Evolutionary conservation across 306 rosid species (phyloP), one percentile per base, ranked within the genome.

Genomic region (Lathyrus oleraceus): DNA sequence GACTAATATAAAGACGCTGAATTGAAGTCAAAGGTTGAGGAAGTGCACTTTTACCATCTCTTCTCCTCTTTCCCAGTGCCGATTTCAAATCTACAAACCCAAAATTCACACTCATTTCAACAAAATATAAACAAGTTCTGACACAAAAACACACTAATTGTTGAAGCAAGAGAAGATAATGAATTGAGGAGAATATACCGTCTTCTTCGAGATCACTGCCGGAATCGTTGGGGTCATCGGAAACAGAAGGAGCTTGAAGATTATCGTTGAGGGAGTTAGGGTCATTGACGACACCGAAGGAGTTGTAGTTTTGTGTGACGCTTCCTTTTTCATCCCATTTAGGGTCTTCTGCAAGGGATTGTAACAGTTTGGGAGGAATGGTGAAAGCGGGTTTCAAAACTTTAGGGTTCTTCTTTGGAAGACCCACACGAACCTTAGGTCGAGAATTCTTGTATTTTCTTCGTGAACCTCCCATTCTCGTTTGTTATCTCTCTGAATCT

Each of bases 151-250:
- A 35, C 2, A 35, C 39, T 7, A 35, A 30, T 0, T 4, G 0
- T 30, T 30, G 7, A 30, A 30, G 7, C 28, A 25, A 25, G 28
- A 25, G 28, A 25, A 25, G 28, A 25, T 25, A 25, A 3, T 19
- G 51, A 44, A 5, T 47, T 6, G 8, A 52, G 2, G 8, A 10
- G 10, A 32, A 20, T 2, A 17, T 6, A 94, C 98, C 97, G 77
- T 94, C 96, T 73, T 94, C 98, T 79, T 90, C 98, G 61, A 88
- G 83, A 7, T 94, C 97, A 66, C 96, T 90, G 8, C 95, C 96
- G 52, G 87, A 42, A 78, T 91, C 81, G 5, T 12, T 1, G 9
- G 45, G 74, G 23, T 60, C 72, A 49, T 60, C 74, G 5, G 83
- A 69, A 30, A 16, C 66, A 61, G 30, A 48, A 0, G 84, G 88